phyloP scores from a whole-genome alignment of 2,329 filamentous ascomycete species.

The Talaromyces sp. region DNA sequence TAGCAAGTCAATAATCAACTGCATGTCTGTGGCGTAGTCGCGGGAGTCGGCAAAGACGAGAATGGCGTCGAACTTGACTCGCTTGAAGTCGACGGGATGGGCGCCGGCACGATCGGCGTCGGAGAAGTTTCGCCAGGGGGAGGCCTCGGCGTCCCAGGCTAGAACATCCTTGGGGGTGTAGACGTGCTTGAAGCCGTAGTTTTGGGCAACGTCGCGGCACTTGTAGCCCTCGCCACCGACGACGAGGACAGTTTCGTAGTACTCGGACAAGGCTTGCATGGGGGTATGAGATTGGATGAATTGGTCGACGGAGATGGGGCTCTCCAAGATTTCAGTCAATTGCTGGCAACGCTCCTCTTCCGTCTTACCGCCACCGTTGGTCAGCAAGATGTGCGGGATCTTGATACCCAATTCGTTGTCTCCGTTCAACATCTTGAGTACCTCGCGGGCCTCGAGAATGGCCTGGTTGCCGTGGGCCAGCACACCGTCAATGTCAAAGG shows the following conservation, averaged over 20 bases:
- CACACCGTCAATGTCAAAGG: slow-evolving; percentile 67
- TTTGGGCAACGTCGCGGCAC: slow-evolving; percentile 68
- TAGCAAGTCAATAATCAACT: slow-evolving; percentile 71
- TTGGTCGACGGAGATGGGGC: slow-evolving; percentile 64
- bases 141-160: slow-evolving; percentile 65
- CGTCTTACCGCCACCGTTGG: slow-evolving; percentile 70
- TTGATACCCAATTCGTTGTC: slow-evolving; percentile 75
- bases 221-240: slow-evolving; percentile 72
- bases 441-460: slow-evolving; percentile 63
- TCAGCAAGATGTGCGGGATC: slow-evolving; percentile 71
- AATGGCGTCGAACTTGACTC: slow-evolving; percentile 69
- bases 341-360: slow-evolving; percentile 63
- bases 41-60: slow-evolving; percentile 71
- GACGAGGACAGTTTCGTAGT: slow-evolving; percentile 72
- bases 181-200: slow-evolving; percentile 70
- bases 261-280: slow-evolving; percentile 71
- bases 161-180: slow-evolving; percentile 71
- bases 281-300: slow-evolving; percentile 76
- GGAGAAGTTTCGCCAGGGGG: slow-evolving; percentile 65
- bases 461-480: slow-evolving; percentile 68
- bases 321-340: slow-evolving; percentile 62
- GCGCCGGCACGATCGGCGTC: slow-evolving; percentile 64
- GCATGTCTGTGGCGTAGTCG: slow-evolving; percentile 71
- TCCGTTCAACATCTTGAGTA: slow-evolving; percentile 67
- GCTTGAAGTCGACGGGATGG: slow-evolving; percentile 66